Percentiles rank a stretch among this genome's conserved stretches.
These are phyloP conservation scores for Melastoma candidum DNA, from an alignment of 441 rosid genomes.

Conservation along the genomic window DNA sequence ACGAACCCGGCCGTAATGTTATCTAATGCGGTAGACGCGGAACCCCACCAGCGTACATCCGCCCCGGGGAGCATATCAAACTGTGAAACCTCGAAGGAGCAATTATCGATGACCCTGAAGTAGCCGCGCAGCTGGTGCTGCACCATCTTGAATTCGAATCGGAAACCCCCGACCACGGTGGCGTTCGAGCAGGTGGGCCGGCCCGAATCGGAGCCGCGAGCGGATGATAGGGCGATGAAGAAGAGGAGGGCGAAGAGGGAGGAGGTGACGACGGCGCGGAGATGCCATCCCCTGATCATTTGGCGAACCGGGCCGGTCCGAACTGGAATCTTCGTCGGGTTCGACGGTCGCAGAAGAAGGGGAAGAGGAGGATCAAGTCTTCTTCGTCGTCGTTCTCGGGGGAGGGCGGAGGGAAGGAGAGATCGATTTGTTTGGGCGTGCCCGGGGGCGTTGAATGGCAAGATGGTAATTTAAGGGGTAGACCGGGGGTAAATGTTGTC, in stretches of 20 bases:
- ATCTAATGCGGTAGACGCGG: conserved; percentile 34
- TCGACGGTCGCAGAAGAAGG: too few species aligned
- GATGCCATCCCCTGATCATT: too few species aligned
- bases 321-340: too few species aligned
- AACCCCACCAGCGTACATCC: conserved; percentile 82
- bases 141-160: conserved; percentile 62
- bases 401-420: too few species aligned
- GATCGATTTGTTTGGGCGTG: too few species aligned
- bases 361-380: too few species aligned
- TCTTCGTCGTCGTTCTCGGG: too few species aligned
- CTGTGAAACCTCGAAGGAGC: conserved; percentile 67
- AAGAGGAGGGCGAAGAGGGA: conserved; percentile 29
- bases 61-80: conserved; percentile 79
- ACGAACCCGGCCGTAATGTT: conserved; percentile 67
- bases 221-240: conserved; percentile 11
- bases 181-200: conserved; percentile 36
- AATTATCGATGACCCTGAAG: conserved; percentile 58
- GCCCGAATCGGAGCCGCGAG: conserved; percentile 31
- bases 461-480: too few species aligned
- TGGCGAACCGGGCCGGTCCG: too few species aligned
- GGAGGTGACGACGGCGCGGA: conserved; percentile 15
- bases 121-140: conserved; percentile 84
- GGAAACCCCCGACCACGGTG: conserved; percentile 46
- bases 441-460: too few species aligned
- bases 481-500: too few species aligned